Conservation (phyloP, 2,329 filamentous ascomycete genomes). For the Penicillium sp. region DNA sequence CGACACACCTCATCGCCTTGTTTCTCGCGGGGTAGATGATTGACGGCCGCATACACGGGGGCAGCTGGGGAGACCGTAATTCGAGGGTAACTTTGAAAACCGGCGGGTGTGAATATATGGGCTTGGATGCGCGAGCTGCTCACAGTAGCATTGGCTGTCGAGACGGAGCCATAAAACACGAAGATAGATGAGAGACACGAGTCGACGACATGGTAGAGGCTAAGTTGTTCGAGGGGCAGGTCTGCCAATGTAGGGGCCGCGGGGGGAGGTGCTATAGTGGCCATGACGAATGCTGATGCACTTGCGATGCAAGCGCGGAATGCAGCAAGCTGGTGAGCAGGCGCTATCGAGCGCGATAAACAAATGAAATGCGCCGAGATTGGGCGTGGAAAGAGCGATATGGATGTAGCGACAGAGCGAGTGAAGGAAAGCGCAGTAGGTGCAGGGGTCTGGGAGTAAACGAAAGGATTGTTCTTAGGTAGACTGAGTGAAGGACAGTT, state of each 20-base stretch:
- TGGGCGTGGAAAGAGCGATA: conserved; percentile 11
- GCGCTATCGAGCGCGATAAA: conserved; percentile 16
- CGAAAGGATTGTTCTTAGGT: conserved; percentile 3
- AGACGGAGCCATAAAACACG: conserved; percentile 88
- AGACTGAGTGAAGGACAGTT: conserved; percentile 2
- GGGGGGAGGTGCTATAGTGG: conserved; percentile 51
- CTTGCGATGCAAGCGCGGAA: conserved; percentile 9
- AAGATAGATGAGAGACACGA: conserved; percentile 76
- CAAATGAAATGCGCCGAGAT: conserved; percentile 3
- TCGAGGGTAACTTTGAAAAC: conserved; percentile 84
- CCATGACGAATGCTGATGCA: conserved; percentile 59
- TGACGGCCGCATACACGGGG: conserved; percentile 84
- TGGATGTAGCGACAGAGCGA: background rate
- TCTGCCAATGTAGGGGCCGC: conserved; percentile 72
- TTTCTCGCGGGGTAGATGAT: conserved; percentile 84
- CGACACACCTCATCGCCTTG: conserved; percentile 94
- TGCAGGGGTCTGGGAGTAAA: conserved; percentile 3
- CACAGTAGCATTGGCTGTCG: conserved; percentile 79
- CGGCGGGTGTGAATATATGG: conserved; percentile 86
- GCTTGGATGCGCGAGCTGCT: conserved; percentile 93
- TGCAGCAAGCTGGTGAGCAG: conserved; percentile 13
- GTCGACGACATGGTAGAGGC: conserved; percentile 86
- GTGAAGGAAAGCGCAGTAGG: conserved; percentile 5
- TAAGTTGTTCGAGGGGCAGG: conserved; percentile 76
- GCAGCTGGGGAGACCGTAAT: conserved; percentile 92